These are phyloP conservation scores for Sphagnum contortum DNA, from an alignment of 225 moss, liverwort and hornwort species.

Conservation along the genomic window DNA sequence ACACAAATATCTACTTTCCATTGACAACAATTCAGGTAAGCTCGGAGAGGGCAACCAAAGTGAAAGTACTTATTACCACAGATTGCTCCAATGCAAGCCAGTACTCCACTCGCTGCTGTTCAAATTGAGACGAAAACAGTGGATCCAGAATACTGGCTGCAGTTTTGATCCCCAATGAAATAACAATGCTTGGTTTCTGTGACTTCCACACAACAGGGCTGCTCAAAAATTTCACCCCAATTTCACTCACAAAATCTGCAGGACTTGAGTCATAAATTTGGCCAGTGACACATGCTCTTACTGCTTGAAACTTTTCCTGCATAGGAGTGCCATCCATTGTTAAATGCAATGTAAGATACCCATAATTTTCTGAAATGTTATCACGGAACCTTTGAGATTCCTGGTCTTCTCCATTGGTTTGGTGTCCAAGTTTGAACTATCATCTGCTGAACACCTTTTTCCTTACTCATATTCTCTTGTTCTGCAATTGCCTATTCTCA, in stretches of 20 bases:
- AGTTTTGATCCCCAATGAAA: constrained; percentile 25
- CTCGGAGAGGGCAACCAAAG: too few relatives aligned
- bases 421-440: too few relatives aligned
- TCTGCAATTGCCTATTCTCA: too few relatives aligned
- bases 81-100: constrained; percentile 50
- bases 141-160: constrained; percentile 34
- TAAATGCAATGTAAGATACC: not conserved
- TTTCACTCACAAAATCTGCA: constrained; percentile 41
- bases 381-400: too few relatives aligned
- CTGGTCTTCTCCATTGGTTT: too few relatives aligned
- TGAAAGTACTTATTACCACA: constrained; percentile 22
- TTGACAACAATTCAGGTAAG: too few relatives aligned
- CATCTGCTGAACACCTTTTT: too few relatives aligned
- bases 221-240: constrained; percentile 47
- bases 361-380: not conserved
- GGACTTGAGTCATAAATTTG: constrained; percentile 96
- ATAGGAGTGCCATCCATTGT: not conserved
- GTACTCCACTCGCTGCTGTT: constrained; percentile 46
- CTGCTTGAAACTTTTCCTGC: constrained; percentile 46
- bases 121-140: constrained; percentile 29
- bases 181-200: constrained; percentile 17
- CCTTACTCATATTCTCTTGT: too few relatives aligned
- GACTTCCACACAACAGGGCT: constrained; percentile 20
- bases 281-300: constrained; percentile 66
- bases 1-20: too few relatives aligned